Conservation (phyloP, 2,329 filamentous ascomycete species). For the Fusarium chuoi region DNA sequence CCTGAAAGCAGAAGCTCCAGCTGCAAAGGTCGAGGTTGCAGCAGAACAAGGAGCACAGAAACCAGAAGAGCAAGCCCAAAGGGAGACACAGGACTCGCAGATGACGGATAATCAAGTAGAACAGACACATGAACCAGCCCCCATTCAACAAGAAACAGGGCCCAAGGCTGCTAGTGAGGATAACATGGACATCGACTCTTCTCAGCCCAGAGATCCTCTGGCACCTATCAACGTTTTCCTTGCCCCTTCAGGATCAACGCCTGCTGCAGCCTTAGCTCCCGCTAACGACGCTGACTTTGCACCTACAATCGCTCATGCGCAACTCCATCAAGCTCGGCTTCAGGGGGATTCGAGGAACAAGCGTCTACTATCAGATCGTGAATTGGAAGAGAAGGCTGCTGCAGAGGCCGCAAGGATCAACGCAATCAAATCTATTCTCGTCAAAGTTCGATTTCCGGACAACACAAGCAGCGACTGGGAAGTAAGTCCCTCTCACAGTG, state of each 20-base stretch:
- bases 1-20: constrained; percentile 13
- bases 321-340: constrained; percentile 76
- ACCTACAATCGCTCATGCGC: constrained; percentile 79
- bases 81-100: constrained; percentile 30
- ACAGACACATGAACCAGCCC: background rate
- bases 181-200: constrained; percentile 38
- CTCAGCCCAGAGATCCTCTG: constrained; percentile 48
- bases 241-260: constrained; percentile 78
- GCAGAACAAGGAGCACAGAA: constrained; percentile 18
- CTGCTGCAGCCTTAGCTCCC: constrained; percentile 75
- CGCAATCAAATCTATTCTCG: constrained; percentile 72
- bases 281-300: constrained; percentile 80
- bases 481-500: constrained; percentile 76
- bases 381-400: constrained; percentile 76
- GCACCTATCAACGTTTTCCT: constrained; percentile 77
- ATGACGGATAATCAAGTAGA: constrained; percentile 37
- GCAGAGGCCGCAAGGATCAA: constrained; percentile 73
- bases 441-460: constrained; percentile 90
- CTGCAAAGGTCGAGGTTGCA: constrained; percentile 8
- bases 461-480: constrained; percentile 79
- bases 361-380: constrained; percentile 83
- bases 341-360: constrained; percentile 73
- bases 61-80: constrained; percentile 7
- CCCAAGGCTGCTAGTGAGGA: background rate
- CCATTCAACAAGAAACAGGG: constrained; percentile 10